Base-by-base conservation (phyloP, 1,284 basidiomycete species). In the Leccinum pseudoinsigne region DNA sequence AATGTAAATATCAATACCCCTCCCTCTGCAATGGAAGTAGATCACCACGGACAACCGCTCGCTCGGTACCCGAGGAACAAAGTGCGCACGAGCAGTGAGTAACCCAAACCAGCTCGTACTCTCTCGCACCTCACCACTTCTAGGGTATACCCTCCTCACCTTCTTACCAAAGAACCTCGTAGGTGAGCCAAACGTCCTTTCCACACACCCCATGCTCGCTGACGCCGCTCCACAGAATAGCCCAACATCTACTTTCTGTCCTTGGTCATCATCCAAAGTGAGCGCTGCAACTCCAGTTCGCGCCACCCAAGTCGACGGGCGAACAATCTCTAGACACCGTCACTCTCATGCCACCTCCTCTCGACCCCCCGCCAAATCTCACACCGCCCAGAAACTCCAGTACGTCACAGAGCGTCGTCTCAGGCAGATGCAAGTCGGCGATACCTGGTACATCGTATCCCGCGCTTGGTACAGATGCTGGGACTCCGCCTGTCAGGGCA, bases 51-150 rank as follows among this genome's bases (percentile, higher is more conserved):
- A 36, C 93, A 98, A 66, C 95, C 95, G 1, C 77, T 85, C 55
- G 85, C 80, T 42, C 84, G 84, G 31, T 98, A 96, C 78, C 86
- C 87, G 38, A 82, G 96, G 69, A 98, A 98, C 78, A 98, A 98
- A 84, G 95, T 98, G 64, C 84, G 93, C 71, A 98, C 96, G 54
- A 92, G 90, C 68, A 97, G 92, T 93, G 76, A 78, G 91, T 88
- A 51, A 23, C 18, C 26, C 9, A 34, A 1, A 5, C 21, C 14
- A 40, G 51, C 42, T 50, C 21, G 21, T 23, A 14, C 47, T 8
- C 47, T 14, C n/a, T 47, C 53, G 5, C 21, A 12, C 21, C 21
- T 51, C 47, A 23, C 47, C 21, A 1, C 7, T 14, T 51, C 21
- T 14, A 51, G 26, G 47, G 47, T 51, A 51, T 51, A 51, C 47